Conservation (phyloP, 176 grass and related monocot genomes). For the Canna indica region DNA sequence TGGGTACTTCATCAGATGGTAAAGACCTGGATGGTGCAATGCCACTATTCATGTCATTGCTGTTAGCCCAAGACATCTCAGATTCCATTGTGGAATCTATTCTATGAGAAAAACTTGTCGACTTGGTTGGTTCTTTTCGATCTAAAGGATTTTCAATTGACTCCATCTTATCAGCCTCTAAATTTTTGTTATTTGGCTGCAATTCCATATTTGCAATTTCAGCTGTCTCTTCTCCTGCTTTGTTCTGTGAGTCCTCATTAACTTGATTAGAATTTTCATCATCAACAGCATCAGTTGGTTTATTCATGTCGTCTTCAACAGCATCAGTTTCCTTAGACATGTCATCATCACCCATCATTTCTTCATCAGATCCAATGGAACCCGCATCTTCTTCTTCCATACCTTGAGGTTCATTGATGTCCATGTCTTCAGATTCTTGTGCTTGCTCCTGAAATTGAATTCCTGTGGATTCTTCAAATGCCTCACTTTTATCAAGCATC, state of each 20-base stretch:
- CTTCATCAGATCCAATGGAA: slow-evolving; percentile 28
- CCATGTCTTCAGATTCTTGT: slow-evolving; percentile 40
- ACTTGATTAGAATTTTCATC: slow-evolving; percentile 29
- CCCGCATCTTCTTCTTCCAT: slow-evolving; percentile 35
- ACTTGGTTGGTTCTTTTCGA: slow-evolving; percentile 14
- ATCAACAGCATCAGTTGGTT: slow-evolving; percentile 36
- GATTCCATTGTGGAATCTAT: slow-evolving; percentile 49
- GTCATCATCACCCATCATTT: slow-evolving; percentile 37
- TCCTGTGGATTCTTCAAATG: slow-evolving; percentile 68
- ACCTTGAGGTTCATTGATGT: slow-evolving; percentile 43
- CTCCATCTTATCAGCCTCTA: slow-evolving; percentile 34
- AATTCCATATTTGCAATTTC: slow-evolving; percentile 40
- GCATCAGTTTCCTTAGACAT: slow-evolving; percentile 25
- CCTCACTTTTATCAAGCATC: slow-evolving; percentile 56
- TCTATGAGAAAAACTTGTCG: slow-evolving; percentile 28
- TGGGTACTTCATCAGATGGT: slow-evolving; percentile 46
- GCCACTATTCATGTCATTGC: slow-evolving; percentile 39
- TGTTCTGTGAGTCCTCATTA: slow-evolving; percentile 25
- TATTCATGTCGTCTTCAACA: slow-evolving; percentile 29
- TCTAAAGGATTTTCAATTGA: slow-evolving; percentile 38
- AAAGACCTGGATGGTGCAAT: slow-evolving; percentile 59
- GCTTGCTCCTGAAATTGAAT: slow-evolving; percentile 50
- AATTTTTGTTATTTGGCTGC: slow-evolving; percentile 37
- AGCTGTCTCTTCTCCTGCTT: slow-evolving; percentile 32
- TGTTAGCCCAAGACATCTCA: slow-evolving; percentile 59